Conservation (phyloP, 1,139 yeast species). For the Suhomyces yuchorum region DNA sequence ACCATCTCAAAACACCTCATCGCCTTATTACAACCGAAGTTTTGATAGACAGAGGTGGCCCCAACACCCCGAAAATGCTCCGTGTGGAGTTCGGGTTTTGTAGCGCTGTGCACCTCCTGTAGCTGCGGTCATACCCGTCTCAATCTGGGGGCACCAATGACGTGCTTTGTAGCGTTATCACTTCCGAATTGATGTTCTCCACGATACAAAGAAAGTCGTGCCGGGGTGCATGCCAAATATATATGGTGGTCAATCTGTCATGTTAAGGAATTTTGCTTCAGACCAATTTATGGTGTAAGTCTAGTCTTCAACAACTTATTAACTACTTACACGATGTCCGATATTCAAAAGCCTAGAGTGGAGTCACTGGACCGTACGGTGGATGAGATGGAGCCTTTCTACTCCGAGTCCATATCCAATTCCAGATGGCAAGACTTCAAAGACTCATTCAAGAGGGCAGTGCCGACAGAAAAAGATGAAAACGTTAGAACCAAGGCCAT, state of each 20-base stretch:
- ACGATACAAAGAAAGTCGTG: constrained; percentile 6
- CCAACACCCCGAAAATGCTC: neutral
- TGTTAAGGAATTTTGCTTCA: neutral
- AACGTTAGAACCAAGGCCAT: constrained; percentile 16
- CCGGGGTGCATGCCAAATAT: constrained; percentile 5
- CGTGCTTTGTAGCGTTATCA: constrained; percentile 5
- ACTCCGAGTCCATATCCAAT: constrained; percentile 8
- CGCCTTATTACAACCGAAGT: neutral
- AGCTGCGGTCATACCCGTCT: neutral
- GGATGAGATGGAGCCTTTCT: constrained; percentile 16
- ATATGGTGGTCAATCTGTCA: neutral
- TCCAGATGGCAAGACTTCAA: constrained; percentile 16
- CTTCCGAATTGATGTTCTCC: neutral
- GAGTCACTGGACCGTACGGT: constrained; percentile 9
- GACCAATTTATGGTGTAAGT: neutral
- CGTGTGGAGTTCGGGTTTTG: constrained; percentile 3
- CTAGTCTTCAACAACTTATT: neutral
- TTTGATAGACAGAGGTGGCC: neutral
- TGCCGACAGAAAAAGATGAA: constrained; percentile 14
- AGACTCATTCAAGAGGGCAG: constrained; percentile 19
- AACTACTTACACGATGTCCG: neutral
- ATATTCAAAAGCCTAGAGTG: constrained; percentile 4
- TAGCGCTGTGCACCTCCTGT: constrained; percentile 1
- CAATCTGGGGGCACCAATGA: constrained; percentile 5
- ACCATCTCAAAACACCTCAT: neutral